Evolutionary conservation across 202 grass and related monocot genomes (phyloP), one percentile per base, ranked within the genome.

Genomic region (Panicum virgatum): DNA sequence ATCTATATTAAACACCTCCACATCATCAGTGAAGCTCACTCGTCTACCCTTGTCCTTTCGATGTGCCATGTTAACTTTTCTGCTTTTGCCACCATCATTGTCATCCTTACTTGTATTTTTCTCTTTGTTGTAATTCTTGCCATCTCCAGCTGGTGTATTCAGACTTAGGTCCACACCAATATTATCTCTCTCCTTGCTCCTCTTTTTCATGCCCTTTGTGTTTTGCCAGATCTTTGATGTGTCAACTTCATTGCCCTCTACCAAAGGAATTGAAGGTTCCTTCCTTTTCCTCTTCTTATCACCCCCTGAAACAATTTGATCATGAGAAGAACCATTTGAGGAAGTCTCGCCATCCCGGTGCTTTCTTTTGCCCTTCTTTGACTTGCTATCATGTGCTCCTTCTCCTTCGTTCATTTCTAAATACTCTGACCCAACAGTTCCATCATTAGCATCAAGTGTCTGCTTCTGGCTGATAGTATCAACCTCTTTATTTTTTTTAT

Each of bases 11-110:
- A 91, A 91, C 9, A 93, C 86, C 69, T 92, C 72, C 29, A 80
- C 72, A 58, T 74, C 38, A 87, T 82, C 90, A 66, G 85, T 65
- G 73, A 88, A 96, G 15, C 86, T 90, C 57, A 96, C 93, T 54
- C 50, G 91, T 69, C 80, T 96, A 50, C 79, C 44, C 50, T 82
- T 86, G 59, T 83, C 80, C 34, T 82, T 78, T 63, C 7, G 47
- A 72, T 23, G 42, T 47, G 3, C 43, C 64, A 54, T 39, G 63
- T 70, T 89, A 78, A 85, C 70, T 44, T 81, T 67, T 45, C 81
- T 50, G 23, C 63, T 78, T 81, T 57, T 61, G 2, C 53, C 77
- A 66, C 22, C 75, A 14, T 26, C 65, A 16, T 57, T 72, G 13
- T 53, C 34, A 59, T 76, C 65, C 62, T 82, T 78, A 40, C 72